Percentiles rank a stretch among this genome's conserved stretches.
phyloP scores from a whole-genome alignment of 2,329 filamentous ascomycete species.

The Pochonia chlamydosporia region DNA sequence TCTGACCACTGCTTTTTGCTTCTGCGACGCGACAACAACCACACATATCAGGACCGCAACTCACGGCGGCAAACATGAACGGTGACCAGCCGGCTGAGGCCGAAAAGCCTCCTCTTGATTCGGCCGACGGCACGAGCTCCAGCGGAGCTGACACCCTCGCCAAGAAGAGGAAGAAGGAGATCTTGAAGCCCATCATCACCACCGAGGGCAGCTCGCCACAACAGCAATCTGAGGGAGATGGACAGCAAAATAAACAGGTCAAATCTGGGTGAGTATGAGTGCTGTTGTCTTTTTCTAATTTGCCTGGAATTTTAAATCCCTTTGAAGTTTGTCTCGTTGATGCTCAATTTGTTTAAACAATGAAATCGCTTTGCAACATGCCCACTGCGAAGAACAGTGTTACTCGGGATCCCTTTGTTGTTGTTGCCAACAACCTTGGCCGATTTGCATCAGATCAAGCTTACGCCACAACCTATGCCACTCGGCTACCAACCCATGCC shows the following conservation, averaged over 20 bases:
- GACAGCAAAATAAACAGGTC: conserved; percentile 17
- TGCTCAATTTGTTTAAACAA: too few species aligned
- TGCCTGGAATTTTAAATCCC: too few species aligned
- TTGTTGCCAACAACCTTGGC: too few species aligned
- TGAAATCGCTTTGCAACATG: too few species aligned
- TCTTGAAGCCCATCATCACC: conserved; percentile 70
- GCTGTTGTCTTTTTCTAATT: neutral
- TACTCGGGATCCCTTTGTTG: too few species aligned
- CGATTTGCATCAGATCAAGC: too few species aligned
- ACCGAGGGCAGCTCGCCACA: conserved; percentile 43
- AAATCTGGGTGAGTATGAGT: conserved; percentile 29
- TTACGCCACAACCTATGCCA: too few species aligned
- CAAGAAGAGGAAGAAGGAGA: conserved; percentile 73
- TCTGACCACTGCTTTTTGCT: neutral
- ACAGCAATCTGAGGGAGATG: neutral
- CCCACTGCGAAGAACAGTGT: too few species aligned
- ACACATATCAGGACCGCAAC: neutral
- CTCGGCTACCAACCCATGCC: too few species aligned
- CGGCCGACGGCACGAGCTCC: conserved; percentile 11
- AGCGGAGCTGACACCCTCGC: conserved; percentile 25
- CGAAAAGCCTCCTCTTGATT: conserved; percentile 20
- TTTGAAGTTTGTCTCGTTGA: too few species aligned
- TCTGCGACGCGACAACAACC: neutral
- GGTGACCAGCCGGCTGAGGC: conserved; percentile 23
- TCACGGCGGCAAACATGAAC: conserved; percentile 17